Conservation (phyloP, 1,139 yeast genomes). For the Kodamaea derodonti region DNA sequence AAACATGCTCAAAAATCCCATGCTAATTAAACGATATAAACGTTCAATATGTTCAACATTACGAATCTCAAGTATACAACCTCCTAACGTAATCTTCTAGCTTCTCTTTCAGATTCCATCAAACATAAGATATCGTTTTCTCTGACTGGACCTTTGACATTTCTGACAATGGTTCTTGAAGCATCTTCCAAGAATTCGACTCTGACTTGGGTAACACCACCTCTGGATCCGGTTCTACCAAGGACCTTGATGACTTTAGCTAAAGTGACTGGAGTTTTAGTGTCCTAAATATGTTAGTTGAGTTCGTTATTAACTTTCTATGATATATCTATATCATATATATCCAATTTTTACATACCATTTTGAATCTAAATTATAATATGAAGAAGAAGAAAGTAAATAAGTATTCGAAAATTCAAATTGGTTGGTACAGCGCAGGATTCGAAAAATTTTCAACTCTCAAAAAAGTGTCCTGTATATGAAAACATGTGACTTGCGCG, state of each 20-base stretch:
- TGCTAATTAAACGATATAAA: too few relatives aligned
- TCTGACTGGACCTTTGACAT: slow-evolving; percentile 99
- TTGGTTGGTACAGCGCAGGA: not conserved
- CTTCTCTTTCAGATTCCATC: slow-evolving; percentile 99
- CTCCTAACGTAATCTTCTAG: slow-evolving; percentile 61
- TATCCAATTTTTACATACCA: slow-evolving; percentile 4
- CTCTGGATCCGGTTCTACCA: slow-evolving; percentile 99
- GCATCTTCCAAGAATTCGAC: slow-evolving; percentile 98
- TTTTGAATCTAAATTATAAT: slow-evolving; percentile 2
- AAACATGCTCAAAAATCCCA: too few relatives aligned
- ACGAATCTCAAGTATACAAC: not conserved
- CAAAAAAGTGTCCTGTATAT: not conserved
- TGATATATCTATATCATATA: too few relatives aligned
- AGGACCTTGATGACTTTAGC: slow-evolving; percentile 99
- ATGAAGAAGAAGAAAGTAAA: slow-evolving; percentile 5
- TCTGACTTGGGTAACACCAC: slow-evolving; percentile 99
- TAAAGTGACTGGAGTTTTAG: slow-evolving; percentile 96
- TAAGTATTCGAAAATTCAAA: slow-evolving; percentile 1
- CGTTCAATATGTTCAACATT: not conserved
- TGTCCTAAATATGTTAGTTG: slow-evolving; percentile 44
- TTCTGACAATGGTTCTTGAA: slow-evolving; percentile 98
- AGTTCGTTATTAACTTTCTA: not conserved
- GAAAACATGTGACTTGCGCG: not conserved
- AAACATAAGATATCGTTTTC: slow-evolving; percentile 98
- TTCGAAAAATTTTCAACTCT: slow-evolving; percentile 1